A percentile compares a stretch with the other conserved stretches of the same genome.
Evolutionary conservation across 345 rosid species (phyloP).

Genomic region (Syzygium oleosum): DNA sequence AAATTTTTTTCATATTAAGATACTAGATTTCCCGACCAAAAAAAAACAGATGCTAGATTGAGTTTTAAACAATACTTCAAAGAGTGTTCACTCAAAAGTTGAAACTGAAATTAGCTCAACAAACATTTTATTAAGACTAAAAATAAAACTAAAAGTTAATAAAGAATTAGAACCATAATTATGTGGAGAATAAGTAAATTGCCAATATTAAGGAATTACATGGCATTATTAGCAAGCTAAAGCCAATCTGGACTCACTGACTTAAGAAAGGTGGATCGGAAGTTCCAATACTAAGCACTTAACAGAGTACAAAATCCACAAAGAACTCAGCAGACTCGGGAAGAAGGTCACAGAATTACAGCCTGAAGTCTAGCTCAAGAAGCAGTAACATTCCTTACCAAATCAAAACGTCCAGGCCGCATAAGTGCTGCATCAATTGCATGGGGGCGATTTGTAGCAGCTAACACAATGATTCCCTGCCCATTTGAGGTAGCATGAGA

Average conservation of each 20-base stretch:
- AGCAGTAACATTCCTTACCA: conserved; percentile 30
- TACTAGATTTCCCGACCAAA: too few relatives aligned
- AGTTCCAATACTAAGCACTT: background rate
- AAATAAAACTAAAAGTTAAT: background rate
- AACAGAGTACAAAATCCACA: background rate
- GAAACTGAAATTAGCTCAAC: background rate
- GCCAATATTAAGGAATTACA: background rate
- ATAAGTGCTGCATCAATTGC: conserved; percentile 94
- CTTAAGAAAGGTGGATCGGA: background rate
- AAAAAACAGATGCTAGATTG: background rate
- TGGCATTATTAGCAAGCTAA: background rate
- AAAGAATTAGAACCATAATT: background rate
- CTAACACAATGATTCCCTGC: conserved; percentile 87
- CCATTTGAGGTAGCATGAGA: background rate
- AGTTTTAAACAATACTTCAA: background rate
- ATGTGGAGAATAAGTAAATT: background rate
- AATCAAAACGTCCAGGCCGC: conserved; percentile 95
- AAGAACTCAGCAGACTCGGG: background rate
- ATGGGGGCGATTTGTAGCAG: conserved; percentile 86
- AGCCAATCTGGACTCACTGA: background rate
- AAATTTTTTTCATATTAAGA: background rate
- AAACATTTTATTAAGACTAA: background rate
- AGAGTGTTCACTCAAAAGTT: background rate
- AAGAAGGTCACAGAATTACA: background rate
- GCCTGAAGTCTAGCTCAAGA: background rate